Conservation (phyloP, 2,329 filamentous ascomycete species). For the Macrophomina tecta region DNA sequence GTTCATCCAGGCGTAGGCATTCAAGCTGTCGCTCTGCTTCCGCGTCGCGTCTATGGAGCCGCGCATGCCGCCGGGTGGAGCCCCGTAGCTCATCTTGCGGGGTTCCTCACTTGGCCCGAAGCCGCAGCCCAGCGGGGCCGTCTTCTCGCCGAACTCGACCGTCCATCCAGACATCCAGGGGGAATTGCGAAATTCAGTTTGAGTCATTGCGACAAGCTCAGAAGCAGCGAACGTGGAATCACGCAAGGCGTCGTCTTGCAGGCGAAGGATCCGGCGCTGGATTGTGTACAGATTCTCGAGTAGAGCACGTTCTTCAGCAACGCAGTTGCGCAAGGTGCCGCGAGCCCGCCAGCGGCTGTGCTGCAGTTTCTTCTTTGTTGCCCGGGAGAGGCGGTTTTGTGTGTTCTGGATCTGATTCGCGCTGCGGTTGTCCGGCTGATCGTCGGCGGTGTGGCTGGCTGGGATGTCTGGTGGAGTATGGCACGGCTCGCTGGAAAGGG, state of each 20-base stretch:
- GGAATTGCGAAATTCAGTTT: background rate
- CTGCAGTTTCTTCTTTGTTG: slow-evolving; percentile 24
- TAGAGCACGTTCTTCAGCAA: slow-evolving; percentile 13
- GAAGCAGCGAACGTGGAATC: background rate
- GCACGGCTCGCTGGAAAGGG: slow-evolving; percentile 1
- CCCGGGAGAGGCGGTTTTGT: background rate
- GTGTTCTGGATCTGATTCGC: background rate
- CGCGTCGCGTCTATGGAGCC: background rate
- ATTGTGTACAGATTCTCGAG: slow-evolving; percentile 9
- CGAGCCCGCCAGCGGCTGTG: slow-evolving; percentile 28
- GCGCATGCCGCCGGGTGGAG: background rate
- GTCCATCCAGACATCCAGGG: slow-evolving; percentile 11
- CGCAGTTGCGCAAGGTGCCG: slow-evolving; percentile 18
- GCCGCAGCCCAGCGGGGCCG: slow-evolving; percentile 1
- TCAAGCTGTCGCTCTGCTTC: background rate
- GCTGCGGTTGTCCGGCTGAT: slow-evolving; percentile 2
- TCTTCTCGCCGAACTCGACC: slow-evolving; percentile 4
- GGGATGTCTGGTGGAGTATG: background rate
- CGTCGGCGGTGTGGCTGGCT: background rate
- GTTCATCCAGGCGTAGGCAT: background rate
- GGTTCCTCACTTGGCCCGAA: slow-evolving; percentile 1
- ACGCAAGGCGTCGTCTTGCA: slow-evolving; percentile 9
- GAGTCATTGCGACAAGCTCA: background rate
- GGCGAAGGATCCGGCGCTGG: slow-evolving; percentile 11
- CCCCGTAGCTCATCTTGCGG: background rate